These are phyloP conservation scores for Phytophthora ramorum DNA, from an alignment of 352 stramenopile species.

Conservation along the genomic window DNA sequence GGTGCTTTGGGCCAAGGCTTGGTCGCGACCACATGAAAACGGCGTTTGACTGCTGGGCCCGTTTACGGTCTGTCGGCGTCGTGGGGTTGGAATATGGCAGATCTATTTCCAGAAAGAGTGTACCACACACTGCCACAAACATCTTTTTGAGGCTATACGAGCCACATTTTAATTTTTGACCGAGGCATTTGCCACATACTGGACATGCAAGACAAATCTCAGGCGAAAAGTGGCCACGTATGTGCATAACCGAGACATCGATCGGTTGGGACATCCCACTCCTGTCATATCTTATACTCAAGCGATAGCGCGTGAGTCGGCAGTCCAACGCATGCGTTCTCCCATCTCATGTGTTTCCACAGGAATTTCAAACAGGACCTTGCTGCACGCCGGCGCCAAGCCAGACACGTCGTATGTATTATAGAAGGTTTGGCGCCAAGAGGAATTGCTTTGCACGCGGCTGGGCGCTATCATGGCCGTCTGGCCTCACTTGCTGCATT, in stretches of 20 bases:
- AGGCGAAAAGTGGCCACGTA: conserved; percentile 34
- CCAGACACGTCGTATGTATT: conserved; percentile 3
- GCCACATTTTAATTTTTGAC: neutral
- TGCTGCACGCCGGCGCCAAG: neutral
- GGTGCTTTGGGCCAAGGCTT: too few species aligned
- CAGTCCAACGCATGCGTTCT: conserved; percentile 19
- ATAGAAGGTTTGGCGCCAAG: neutral
- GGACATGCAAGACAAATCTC: conserved; percentile 23
- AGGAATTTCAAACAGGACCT: conserved; percentile 1
- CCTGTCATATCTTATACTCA: conserved; percentile 21
- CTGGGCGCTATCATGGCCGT: neutral
- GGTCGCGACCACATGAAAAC: neutral
- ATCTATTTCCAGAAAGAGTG: too few species aligned
- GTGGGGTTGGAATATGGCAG: too few species aligned
- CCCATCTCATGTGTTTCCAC: neutral
- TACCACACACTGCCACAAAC: neutral
- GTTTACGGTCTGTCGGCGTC: too few species aligned
- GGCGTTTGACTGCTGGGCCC: conserved; percentile 18
- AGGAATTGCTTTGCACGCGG: neutral
- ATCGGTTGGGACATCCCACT: conserved; percentile 28
- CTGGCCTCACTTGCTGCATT: neutral
- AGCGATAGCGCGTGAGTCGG: conserved; percentile 1
- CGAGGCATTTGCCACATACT: neutral
- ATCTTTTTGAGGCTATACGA: too few species aligned
- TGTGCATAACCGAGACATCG: neutral